Base-by-base conservation (phyloP, 306 rosid genomes). In the Nissolia schottii region DNA sequence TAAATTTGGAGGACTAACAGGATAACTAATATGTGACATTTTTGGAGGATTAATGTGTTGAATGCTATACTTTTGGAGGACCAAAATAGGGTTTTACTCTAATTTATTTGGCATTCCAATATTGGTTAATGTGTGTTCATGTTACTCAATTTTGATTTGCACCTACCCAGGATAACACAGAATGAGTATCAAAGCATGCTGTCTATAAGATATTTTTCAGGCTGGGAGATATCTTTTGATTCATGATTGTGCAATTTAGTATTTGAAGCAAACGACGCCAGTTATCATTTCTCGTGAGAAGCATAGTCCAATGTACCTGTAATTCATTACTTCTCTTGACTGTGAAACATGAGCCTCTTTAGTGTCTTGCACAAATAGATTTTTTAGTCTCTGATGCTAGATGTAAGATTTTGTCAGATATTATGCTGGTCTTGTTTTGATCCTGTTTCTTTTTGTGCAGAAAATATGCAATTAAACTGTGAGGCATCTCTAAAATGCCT, bases 401-500 rank as follows among this genome's bases (percentile, higher is more conserved):
- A 19, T 25, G 64, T 19, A 24, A 35, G 14, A 25, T 73, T 73
- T 69, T 59, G 56, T 18, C 24, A 67, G 25, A 45, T 55, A 29
- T 28, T 60, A 27, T 61, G 40, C 66, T 53, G 22, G 40, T 62
- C 74, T 54, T 40, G 60, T 50, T 48, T 23, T 76, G 34, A 71
- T 61, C 62, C 25, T 41, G 63, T 48, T 71, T 79, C 64, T 73
- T 23, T 58, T 73, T 70, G 41, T 84, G 83, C 96, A 92, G 98
- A 82, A 86, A 80, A 79, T 69, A 85, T 75, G 96, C 89, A 83
- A 87, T 81, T 89, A 81, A 78, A 46, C 81, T 86, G 92, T 18
- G 96, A 89, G 98, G 92, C 92, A 81, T 88, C 96, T 71, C 74
- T 86, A 25, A 89, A 89, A 70, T 89, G 94, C 90, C 92, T 88